These are phyloP conservation scores for Sugiyamaella qingdaonensis DNA, from an alignment of 805 yeast species.

Conservation along the genomic window DNA sequence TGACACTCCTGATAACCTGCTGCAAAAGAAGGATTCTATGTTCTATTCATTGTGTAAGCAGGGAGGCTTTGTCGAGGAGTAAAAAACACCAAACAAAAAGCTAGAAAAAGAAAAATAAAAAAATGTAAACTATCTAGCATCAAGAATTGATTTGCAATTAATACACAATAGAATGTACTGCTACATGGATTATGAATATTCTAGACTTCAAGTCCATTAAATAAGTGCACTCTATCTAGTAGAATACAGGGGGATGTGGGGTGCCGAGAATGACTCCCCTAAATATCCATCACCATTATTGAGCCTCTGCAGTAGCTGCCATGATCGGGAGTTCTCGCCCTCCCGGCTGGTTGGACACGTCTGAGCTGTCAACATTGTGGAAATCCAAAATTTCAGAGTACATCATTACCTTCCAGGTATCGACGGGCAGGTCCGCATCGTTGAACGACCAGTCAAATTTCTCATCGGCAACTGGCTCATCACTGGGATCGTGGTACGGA, in stretches of 20 bases:
- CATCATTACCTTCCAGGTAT: constrained; percentile 99
- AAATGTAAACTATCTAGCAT: not conserved
- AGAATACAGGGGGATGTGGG: not conserved
- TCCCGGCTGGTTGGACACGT: not conserved
- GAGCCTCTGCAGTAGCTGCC: constrained; percentile 6
- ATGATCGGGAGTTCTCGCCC: constrained; percentile 2
- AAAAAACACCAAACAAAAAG: constrained; percentile 16
- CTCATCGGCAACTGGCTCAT: constrained; percentile 90
- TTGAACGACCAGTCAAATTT: constrained; percentile 98
- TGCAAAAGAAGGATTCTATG: constrained; percentile 59
- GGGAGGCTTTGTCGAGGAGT: constrained; percentile 59
- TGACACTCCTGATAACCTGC: constrained; percentile 63
- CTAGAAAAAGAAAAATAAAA: not conserved
- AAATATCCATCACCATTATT: not conserved
- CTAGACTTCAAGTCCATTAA: constrained; percentile 3
- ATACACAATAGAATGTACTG: not conserved
- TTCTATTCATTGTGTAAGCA: constrained; percentile 73
- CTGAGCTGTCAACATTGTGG: constrained; percentile 69
- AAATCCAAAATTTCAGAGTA: constrained; percentile 94
- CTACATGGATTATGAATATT: not conserved
- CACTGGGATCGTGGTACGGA: constrained; percentile 95
- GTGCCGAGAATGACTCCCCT: too few relatives aligned
- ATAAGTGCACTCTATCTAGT: constrained; percentile 2
- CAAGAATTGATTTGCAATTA: not conserved
- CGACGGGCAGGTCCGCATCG: constrained; percentile 96